phyloP scores from a whole-genome alignment of 306 rosid genomes.

The Vicia faba region DNA sequence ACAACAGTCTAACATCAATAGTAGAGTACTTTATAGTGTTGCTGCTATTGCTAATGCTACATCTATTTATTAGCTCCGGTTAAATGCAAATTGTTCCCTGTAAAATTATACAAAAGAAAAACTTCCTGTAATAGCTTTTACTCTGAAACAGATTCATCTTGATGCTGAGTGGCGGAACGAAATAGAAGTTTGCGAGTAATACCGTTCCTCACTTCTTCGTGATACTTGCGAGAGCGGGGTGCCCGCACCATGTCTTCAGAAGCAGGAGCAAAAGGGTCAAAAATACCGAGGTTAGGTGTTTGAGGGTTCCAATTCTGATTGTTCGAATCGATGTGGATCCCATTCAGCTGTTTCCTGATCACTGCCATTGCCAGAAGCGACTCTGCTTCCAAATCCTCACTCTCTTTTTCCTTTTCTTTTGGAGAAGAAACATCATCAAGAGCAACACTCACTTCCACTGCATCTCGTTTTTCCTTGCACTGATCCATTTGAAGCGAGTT shows the following conservation, averaged over 20 bases:
- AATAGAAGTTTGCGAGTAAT: background rate
- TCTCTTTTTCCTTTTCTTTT: background rate
- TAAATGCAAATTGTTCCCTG: conserved; percentile 10
- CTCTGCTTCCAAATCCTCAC: background rate
- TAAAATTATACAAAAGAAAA: background rate
- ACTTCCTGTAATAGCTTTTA: background rate
- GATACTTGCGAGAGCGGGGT: background rate
- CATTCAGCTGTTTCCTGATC: background rate
- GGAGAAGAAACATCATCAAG: background rate
- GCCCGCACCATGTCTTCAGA: background rate
- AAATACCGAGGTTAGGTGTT: background rate
- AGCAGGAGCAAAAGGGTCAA: conserved; percentile 1
- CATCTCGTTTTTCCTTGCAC: background rate
- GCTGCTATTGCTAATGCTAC: conserved; percentile 11
- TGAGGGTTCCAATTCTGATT: background rate
- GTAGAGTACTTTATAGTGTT: background rate
- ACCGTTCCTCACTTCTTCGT: background rate
- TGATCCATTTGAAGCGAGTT: background rate
- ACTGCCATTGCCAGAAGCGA: background rate
- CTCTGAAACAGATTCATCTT: background rate
- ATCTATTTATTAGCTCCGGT: background rate
- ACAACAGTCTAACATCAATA: conserved; percentile 8
- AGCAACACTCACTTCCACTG: background rate
- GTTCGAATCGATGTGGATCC: background rate
- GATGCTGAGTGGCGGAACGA: background rate